These are phyloP conservation scores for Dichotomopilus funicola DNA, from an alignment of 2,329 filamentous ascomycete genomes.

Conservation along the genomic window DNA sequence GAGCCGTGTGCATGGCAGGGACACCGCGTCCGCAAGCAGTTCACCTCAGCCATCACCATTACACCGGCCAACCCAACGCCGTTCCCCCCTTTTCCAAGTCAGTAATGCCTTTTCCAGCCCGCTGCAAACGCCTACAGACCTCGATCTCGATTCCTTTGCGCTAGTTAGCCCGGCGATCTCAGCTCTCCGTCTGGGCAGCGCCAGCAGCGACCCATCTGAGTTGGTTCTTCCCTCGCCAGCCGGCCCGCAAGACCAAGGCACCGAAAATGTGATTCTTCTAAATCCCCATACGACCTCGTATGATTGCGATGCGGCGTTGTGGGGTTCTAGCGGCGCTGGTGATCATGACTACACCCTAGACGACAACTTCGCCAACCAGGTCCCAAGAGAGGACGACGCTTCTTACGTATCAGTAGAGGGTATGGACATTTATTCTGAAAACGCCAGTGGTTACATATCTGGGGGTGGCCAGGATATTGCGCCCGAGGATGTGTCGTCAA, in stretches of 20 bases:
- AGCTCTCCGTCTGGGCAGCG: neutral
- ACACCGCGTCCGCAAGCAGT: neutral
- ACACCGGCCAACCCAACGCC: neutral
- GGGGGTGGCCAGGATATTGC: neutral
- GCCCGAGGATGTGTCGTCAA: conserved; percentile 11
- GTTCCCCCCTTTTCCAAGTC: neutral
- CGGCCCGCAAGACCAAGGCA: neutral
- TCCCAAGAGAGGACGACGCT: conserved; percentile 3
- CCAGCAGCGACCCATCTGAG: neutral
- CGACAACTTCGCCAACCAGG: neutral
- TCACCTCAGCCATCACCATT: neutral
- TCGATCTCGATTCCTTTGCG: conserved; percentile 10
- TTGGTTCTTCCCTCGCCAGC: neutral
- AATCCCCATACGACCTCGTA: conserved; percentile 20
- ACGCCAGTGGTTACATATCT: conserved; percentile 2
- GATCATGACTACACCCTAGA: conserved; percentile 6
- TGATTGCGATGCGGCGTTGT: conserved; percentile 19
- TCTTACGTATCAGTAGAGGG: conserved; percentile 11
- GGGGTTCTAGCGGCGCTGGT: conserved; percentile 4
- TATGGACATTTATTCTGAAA: conserved; percentile 10
- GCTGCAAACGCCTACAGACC: conserved; percentile 1
- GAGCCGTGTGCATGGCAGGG: conserved; percentile 11
- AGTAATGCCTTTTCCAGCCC: neutral
- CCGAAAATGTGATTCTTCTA: conserved; percentile 16
- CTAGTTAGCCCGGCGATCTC: neutral